Conservation (phyloP, 169 alveolate genomes). For the Eimeria falciformis region DNA sequence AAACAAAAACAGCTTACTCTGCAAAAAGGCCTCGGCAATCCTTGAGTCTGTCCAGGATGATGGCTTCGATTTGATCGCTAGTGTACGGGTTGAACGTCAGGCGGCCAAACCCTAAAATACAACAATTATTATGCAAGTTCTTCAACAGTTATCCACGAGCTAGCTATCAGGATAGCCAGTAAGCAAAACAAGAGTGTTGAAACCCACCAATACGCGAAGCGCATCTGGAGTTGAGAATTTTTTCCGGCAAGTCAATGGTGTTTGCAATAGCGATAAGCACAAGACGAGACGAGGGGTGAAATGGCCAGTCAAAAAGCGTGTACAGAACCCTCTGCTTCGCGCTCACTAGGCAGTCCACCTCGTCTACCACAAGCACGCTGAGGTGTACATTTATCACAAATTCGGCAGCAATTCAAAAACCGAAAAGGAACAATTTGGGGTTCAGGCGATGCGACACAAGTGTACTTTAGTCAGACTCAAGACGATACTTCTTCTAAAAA, state of each 20-base stretch:
- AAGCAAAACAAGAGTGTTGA: background rate
- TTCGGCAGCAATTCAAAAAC: too few relatives aligned
- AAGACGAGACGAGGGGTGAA: slow-evolving; percentile 84
- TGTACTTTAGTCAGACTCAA: too few relatives aligned
- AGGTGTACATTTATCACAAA: too few relatives aligned
- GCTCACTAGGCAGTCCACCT: slow-evolving; percentile 82
- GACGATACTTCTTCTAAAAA: too few relatives aligned
- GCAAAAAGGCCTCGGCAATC: slow-evolving; percentile 21
- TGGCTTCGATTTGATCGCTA: slow-evolving; percentile 85
- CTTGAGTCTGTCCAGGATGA: slow-evolving; percentile 51
- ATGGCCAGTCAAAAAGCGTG: slow-evolving; percentile 92
- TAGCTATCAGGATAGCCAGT: background rate
- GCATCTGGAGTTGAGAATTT: slow-evolving; percentile 75
- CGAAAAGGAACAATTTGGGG: too few relatives aligned
- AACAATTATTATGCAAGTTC: background rate
- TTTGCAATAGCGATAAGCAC: slow-evolving; percentile 88
- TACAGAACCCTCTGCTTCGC: slow-evolving; percentile 87
- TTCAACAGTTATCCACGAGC: background rate
- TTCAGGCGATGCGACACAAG: too few relatives aligned
- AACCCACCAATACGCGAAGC: slow-evolving; percentile 56
- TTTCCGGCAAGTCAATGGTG: slow-evolving; percentile 90
- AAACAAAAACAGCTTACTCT: too few relatives aligned
- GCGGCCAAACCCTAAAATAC: slow-evolving; percentile 84
- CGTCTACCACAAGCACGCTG: slow-evolving; percentile 60
- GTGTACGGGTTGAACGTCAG: slow-evolving; percentile 88